Conservation (phyloP, 306 rosid species). For the Albizia julibrissin region DNA sequence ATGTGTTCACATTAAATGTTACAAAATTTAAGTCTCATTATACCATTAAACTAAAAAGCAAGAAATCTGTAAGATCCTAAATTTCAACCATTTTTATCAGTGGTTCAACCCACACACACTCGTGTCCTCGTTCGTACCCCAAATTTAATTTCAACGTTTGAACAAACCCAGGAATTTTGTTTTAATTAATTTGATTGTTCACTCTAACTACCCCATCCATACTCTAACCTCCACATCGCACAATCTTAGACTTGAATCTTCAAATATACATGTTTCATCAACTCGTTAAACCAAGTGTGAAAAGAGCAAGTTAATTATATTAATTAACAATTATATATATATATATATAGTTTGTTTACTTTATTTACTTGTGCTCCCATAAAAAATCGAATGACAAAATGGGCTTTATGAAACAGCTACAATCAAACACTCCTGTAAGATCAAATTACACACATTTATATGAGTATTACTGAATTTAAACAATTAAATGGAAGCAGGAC, state of each 20-base stretch:
- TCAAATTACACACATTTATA: too few species aligned
- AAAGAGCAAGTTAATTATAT: not conserved
- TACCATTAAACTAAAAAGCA: not conserved
- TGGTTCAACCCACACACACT: constrained; percentile 53
- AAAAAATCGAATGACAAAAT: not conserved
- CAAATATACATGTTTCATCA: not conserved
- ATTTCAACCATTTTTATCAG: constrained; percentile 41
- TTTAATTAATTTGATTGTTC: constrained; percentile 26
- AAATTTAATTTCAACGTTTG: not conserved
- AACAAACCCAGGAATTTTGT: constrained; percentile 47
- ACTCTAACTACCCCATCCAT: constrained; percentile 41
- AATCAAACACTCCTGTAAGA: too few species aligned
- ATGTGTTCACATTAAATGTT: constrained; percentile 2
- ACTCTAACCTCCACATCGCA: constrained; percentile 8
- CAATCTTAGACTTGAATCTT: not conserved
- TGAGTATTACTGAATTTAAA: too few species aligned
- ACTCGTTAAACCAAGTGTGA: not conserved
- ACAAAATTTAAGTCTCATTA: not conserved
- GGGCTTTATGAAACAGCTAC: not conserved
- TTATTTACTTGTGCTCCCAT: not conserved
- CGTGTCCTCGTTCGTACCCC: constrained; percentile 15
- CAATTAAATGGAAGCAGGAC: too few species aligned
- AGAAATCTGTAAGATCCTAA: constrained; percentile 16
- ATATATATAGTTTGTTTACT: too few species aligned
- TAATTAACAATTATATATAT: not conserved